Conservation (phyloP, 2,329 filamentous ascomycete species). For the Xylaria sp. region DNA sequence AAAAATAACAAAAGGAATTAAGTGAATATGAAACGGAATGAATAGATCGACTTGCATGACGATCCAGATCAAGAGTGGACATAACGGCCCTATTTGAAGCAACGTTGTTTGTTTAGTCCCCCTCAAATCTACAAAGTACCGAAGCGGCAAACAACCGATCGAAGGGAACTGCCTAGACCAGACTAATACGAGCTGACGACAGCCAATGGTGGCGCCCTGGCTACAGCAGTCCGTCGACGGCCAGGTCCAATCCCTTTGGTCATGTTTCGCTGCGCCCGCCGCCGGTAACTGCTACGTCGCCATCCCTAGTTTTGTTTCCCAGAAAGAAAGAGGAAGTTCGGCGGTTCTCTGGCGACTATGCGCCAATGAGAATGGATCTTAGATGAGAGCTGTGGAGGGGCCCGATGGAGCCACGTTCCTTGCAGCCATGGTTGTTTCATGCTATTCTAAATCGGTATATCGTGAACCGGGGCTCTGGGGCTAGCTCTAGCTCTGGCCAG, state of each 20-base stretch:
- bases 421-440: slow-evolving; percentile 34
- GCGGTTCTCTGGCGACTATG: slow-evolving; percentile 32
- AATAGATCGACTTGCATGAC: not conserved
- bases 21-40: slow-evolving; percentile 7
- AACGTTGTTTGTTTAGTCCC: slow-evolving; percentile 15
- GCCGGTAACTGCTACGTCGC: not conserved
- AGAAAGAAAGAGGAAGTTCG: slow-evolving; percentile 36
- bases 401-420: slow-evolving; percentile 26
- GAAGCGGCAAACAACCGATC: slow-evolving; percentile 15
- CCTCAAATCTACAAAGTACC: slow-evolving; percentile 17
- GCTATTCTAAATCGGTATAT: slow-evolving; percentile 28
- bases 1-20: not conserved
- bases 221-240: slow-evolving; percentile 15
- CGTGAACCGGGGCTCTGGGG: slow-evolving; percentile 8
- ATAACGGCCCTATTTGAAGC: slow-evolving; percentile 29
- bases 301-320: not conserved
- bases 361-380: slow-evolving; percentile 24
- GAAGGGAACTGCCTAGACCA: slow-evolving; percentile 5
- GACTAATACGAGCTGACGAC: slow-evolving; percentile 32
- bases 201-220: slow-evolving; percentile 20
- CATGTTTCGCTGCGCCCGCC: not conserved
- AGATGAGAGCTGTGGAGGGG: slow-evolving; percentile 5
- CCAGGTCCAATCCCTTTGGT: slow-evolving; percentile 20
- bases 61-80: slow-evolving; percentile 11
- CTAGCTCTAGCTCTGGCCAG: not conserved